These are phyloP conservation scores for Paramecium bursaria DNA, from an alignment of 73 alveolate species.

Conservation along the genomic window DNA sequence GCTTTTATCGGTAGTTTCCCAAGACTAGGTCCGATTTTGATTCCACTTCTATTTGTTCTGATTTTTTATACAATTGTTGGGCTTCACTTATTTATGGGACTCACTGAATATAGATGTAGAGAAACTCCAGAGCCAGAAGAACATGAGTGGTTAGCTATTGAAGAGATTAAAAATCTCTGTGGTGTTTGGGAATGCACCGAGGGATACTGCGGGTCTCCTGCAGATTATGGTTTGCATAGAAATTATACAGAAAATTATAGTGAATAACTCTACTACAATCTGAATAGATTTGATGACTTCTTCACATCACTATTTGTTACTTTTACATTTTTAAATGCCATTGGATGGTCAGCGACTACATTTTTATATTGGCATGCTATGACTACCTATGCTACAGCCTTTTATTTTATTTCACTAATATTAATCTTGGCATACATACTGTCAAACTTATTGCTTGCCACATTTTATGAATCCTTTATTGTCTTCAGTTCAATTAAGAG, in stretches of 20 bases:
- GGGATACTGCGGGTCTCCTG: slow-evolving; percentile 57
- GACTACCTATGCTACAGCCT: slow-evolving; percentile 62
- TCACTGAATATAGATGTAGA: slow-evolving; percentile 65
- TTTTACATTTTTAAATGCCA: slow-evolving; percentile 16
- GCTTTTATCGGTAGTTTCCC: slow-evolving; percentile 52
- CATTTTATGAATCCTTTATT: slow-evolving; percentile 66
- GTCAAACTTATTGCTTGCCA: slow-evolving; percentile 58
- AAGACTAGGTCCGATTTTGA: slow-evolving; percentile 53
- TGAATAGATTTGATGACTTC: slow-evolving; percentile 68
- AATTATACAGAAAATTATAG: neutral
- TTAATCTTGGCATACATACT: slow-evolving; percentile 56
- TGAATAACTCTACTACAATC: slow-evolving; percentile 21
- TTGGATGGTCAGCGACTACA: slow-evolving; percentile 59
- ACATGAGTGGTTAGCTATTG: slow-evolving; percentile 43
- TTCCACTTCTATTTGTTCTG: slow-evolving; percentile 58
- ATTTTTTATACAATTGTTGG: slow-evolving; percentile 66
- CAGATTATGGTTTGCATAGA: slow-evolving; percentile 57
- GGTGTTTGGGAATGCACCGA: slow-evolving; percentile 71
- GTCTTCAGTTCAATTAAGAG: slow-evolving; percentile 60
- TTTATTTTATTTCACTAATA: slow-evolving; percentile 62
- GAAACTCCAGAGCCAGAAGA: slow-evolving; percentile 64
- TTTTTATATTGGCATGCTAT: slow-evolving; percentile 66
- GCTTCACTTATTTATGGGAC: slow-evolving; percentile 67
- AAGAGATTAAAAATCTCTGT: slow-evolving; percentile 38
- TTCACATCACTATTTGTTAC: slow-evolving; percentile 49